Evolutionary conservation across 2,329 filamentous ascomycete species (phyloP).

Genomic region (Aphanocladium album): DNA sequence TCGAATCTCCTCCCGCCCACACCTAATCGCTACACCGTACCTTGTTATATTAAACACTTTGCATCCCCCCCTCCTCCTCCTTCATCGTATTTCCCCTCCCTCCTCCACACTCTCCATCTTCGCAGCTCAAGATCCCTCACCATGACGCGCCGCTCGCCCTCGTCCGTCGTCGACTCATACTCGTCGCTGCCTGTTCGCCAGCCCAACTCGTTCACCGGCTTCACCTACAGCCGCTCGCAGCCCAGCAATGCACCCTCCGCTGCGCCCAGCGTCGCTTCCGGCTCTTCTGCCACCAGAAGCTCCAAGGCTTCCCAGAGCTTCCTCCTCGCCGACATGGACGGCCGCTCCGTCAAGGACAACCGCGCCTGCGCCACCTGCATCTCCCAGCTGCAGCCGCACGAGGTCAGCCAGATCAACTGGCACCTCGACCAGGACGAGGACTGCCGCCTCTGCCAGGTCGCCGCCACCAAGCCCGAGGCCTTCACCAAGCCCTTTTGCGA

Average conservation of each 20-base stretch:
- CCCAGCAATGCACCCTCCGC: background rate
- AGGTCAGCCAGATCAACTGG: slow-evolving; percentile 29
- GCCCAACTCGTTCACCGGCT: slow-evolving; percentile 24
- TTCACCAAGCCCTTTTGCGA: slow-evolving; percentile 82
- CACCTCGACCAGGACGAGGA: slow-evolving; percentile 19
- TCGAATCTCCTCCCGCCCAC: background rate
- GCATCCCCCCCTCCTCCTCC: background rate
- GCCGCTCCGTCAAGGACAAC: slow-evolving; percentile 28
- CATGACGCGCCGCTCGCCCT: slow-evolving; percentile 42
- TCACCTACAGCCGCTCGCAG: slow-evolving; percentile 23
- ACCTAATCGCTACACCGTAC: too few relatives aligned
- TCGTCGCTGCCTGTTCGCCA: slow-evolving; percentile 42
- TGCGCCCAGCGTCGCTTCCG: background rate
- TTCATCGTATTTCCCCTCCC: background rate
- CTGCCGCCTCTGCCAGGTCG: slow-evolving; percentile 34
- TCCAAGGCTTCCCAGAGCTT: slow-evolving; percentile 36
- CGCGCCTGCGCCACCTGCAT: slow-evolving; percentile 36
- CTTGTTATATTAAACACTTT: background rate
- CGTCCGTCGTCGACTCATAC: slow-evolving; percentile 38
- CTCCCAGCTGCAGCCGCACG: slow-evolving; percentile 25
- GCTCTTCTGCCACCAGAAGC: background rate
- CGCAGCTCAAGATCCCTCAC: background rate
- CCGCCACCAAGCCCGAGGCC: slow-evolving; percentile 48
- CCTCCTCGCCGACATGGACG: slow-evolving; percentile 38
- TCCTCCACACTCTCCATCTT: background rate